A percentile compares a stretch with the other conserved stretches of the same genome.
Conservation (phyloP, 768 basidiomycete species). For the Phaffia tasmanica region DNA sequence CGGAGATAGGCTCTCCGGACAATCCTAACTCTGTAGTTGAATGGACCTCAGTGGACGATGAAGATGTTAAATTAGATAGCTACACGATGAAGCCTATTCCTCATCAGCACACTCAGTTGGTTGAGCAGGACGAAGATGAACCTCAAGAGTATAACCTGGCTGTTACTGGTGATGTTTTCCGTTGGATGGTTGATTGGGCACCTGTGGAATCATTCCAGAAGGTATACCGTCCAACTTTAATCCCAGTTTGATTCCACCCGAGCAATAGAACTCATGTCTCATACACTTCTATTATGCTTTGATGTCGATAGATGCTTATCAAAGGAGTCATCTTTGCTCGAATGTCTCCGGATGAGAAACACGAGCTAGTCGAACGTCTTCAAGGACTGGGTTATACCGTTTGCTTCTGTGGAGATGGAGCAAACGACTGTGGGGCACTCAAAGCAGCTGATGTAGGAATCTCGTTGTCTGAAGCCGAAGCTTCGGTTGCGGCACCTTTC, state of each 20-base stretch:
- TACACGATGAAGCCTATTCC: slow-evolving; percentile 71
- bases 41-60: slow-evolving; percentile 89
- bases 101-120: slow-evolving; percentile 47
- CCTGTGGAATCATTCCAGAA: slow-evolving; percentile 87
- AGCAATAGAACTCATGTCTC: neutral
- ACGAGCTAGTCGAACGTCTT: slow-evolving; percentile 89
- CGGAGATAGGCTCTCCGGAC: slow-evolving; percentile 32
- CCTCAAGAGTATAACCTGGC: slow-evolving; percentile 77
- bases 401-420: slow-evolving; percentile 75
- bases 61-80: slow-evolving; percentile 67
- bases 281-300: neutral
- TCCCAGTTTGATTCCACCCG: neutral
- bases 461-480: slow-evolving; percentile 93
- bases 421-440: slow-evolving; percentile 95
- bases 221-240: slow-evolving; percentile 40
- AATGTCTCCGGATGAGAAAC: slow-evolving; percentile 99
- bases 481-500: slow-evolving; percentile 95
- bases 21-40: slow-evolving; percentile 51
- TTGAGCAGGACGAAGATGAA: slow-evolving; percentile 52
- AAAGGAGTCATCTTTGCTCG: slow-evolving; percentile 93
- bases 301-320: slow-evolving; percentile 68
- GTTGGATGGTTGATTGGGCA: slow-evolving; percentile 95
- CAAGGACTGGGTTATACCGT: slow-evolving; percentile 85
- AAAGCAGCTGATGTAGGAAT: slow-evolving; percentile 98
- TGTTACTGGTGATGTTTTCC: slow-evolving; percentile 87